Percentiles rank a stretch among this genome's conserved stretches.
These are phyloP conservation scores for Scalesia atractyloides DNA, from an alignment of 129 eudicot genomes.

Conservation along the genomic window DNA sequence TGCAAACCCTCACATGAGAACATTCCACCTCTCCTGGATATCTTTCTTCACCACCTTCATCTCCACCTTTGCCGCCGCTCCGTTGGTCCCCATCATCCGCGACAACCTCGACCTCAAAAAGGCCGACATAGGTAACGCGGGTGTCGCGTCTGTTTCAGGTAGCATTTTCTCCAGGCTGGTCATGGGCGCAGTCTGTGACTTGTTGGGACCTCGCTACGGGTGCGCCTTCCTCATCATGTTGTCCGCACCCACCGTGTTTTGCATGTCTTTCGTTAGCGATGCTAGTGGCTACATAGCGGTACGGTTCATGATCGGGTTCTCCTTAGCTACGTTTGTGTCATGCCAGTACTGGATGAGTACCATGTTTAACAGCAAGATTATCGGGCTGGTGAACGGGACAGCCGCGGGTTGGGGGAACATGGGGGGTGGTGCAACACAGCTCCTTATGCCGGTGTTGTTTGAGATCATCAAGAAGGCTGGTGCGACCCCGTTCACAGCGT, in stretches of 20 bases:
- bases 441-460: constrained; percentile 69
- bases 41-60: constrained; percentile 69
- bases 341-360: constrained; percentile 83
- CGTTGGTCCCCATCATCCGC: constrained; percentile 79
- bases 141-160: constrained; percentile 77
- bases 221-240: constrained; percentile 75
- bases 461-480: constrained; percentile 56
- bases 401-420: constrained; percentile 95
- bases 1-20: constrained; percentile 68
- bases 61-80: constrained; percentile 92
- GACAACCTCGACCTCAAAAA: constrained; percentile 70
- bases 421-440: constrained; percentile 89
- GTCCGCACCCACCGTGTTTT: constrained; percentile 76
- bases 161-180: constrained; percentile 73
- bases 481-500: constrained; percentile 64
- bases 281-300: constrained; percentile 63
- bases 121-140: constrained; percentile 73
- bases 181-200: constrained; percentile 80
- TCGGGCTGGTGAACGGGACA: constrained; percentile 76
- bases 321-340: constrained; percentile 73
- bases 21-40: constrained; percentile 82
- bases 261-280: constrained; percentile 58
- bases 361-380: constrained; percentile 69
- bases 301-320: constrained; percentile 78
- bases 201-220: constrained; percentile 78